phyloP scores from a whole-genome alignment of 1,284 basidiomycete genomes.

The Tilletia horrida region DNA sequence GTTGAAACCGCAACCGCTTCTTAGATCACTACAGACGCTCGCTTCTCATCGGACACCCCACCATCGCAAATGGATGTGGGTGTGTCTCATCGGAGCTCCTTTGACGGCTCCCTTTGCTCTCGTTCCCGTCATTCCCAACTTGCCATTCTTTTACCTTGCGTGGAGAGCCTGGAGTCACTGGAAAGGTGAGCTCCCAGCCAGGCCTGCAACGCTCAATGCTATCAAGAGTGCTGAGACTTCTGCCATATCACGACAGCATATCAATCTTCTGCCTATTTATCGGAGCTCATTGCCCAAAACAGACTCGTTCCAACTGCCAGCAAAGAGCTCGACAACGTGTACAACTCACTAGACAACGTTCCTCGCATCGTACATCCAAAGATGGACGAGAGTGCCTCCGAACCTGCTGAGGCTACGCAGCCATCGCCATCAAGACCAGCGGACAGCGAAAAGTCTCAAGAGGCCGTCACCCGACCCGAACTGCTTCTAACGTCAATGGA shows the following conservation, averaged over 20 bases:
- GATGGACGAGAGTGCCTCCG: neutral
- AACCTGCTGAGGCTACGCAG: neutral
- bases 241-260: conserved; percentile 31
- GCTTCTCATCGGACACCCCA: conserved; percentile 39
- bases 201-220: neutral
- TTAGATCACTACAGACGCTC: conserved; percentile 36
- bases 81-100: conserved; percentile 45
- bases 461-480: conserved; percentile 18
- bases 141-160: conserved; percentile 53
- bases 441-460: neutral
- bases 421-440: neutral
- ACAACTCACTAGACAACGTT: conserved; percentile 11
- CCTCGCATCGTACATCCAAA: conserved; percentile 13
- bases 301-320: conserved; percentile 38
- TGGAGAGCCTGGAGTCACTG: conserved; percentile 51
- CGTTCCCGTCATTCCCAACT: conserved; percentile 50
- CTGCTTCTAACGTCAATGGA: conserved; percentile 17
- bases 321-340: conserved; percentile 32
- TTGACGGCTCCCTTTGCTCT: conserved; percentile 49
- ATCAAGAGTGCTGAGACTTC: neutral
- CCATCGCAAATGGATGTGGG: conserved; percentile 38
- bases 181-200: conserved; percentile 34
- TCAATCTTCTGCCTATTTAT: conserved; percentile 40
- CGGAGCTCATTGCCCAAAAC: conserved; percentile 31
- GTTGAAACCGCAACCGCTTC: conserved; percentile 28